phyloP scores from a whole-genome alignment of 306 rosid genomes.

The Potentilla sterilis region DNA sequence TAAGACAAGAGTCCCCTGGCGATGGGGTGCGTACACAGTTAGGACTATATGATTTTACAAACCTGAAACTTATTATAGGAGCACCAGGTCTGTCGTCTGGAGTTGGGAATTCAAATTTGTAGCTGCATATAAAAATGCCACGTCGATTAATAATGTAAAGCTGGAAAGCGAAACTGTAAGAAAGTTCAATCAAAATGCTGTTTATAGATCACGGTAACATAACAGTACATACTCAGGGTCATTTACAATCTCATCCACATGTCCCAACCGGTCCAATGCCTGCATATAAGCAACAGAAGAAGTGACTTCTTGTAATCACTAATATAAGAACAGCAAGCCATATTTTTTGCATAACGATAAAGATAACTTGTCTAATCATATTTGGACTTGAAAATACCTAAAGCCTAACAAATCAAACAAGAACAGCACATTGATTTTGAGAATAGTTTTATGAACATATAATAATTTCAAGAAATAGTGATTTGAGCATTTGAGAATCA shows the following conservation, averaged over 20 bases:
- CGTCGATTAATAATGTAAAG: slow-evolving; percentile 21
- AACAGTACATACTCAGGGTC: slow-evolving; percentile 86
- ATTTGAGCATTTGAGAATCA: slow-evolving; percentile 2
- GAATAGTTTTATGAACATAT: not conserved
- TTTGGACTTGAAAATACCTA: slow-evolving; percentile 2
- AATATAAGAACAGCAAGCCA: slow-evolving; percentile 21
- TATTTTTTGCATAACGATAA: slow-evolving; percentile 10
- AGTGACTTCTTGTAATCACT: not conserved
- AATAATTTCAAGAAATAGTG: not conserved
- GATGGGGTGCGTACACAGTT: not conserved
- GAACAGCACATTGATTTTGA: not conserved
- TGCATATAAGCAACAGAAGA: slow-evolving; percentile 27
- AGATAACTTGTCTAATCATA: slow-evolving; percentile 2
- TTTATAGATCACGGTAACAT: slow-evolving; percentile 23
- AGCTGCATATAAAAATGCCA: slow-evolving; percentile 55
- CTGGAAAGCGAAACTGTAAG: slow-evolving; percentile 14
- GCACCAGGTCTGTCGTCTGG: slow-evolving; percentile 99
- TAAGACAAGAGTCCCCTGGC: not conserved
- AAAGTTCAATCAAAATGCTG: not conserved
- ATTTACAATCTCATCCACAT: slow-evolving; percentile 83
- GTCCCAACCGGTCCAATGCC: slow-evolving; percentile 94
- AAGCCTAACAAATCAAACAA: slow-evolving; percentile 12
- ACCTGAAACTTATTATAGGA: slow-evolving; percentile 99
- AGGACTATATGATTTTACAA: slow-evolving; percentile 7
- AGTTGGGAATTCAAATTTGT: slow-evolving; percentile 98